Evolutionary conservation across 2,329 filamentous ascomycete species (phyloP), one percentile per base, ranked within the genome.

Genomic region (Colletotrichum tabaci): DNA sequence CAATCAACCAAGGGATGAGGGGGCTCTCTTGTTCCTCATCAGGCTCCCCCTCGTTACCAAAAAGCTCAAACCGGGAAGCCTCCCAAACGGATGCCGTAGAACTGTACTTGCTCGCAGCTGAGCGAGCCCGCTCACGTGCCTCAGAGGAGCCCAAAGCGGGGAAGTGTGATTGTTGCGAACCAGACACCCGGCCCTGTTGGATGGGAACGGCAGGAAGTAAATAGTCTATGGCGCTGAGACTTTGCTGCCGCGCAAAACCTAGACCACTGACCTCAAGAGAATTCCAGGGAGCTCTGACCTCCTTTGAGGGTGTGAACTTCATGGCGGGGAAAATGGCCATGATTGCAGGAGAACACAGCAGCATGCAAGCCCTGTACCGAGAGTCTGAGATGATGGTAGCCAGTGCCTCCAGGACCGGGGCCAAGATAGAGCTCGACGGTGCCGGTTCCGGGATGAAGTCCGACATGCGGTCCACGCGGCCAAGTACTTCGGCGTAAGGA

Each of bases 311-410:
- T 1, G 86, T 82, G 64, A 89, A 88, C 53, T 88, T 87, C 49
- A 88, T 81, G 53, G 86, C 85, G 2, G 92, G 92, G 72, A 94
- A 93, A 13, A 93, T 88, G 23, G 91, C 89, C 67, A 93, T 82
- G 50, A 95, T 89, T 0, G 90, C 87, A 2, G 92, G 92, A 1
- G 92, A 92, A 71, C 89, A 91, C 53, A 92, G 82, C 60, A 94
- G 87, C 76, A 94, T 89, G 74, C 92, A 92, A 12, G 94, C 91
- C 66, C 94, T 90, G 80, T 92, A 93, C 75, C 91, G 92, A 0
- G 96, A 98, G 76, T 94, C 90, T 72, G 91, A 89, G 61, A 98
- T 89, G 58, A 98, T 92, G 56, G 91, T 88, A 23, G 91, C 88
- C 61, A 97, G 89, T 0, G 95, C 94, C 73, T 94, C 92, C 8